phyloP scores from a whole-genome alignment of 306 rosid genomes.

The Sicyos edulis region DNA sequence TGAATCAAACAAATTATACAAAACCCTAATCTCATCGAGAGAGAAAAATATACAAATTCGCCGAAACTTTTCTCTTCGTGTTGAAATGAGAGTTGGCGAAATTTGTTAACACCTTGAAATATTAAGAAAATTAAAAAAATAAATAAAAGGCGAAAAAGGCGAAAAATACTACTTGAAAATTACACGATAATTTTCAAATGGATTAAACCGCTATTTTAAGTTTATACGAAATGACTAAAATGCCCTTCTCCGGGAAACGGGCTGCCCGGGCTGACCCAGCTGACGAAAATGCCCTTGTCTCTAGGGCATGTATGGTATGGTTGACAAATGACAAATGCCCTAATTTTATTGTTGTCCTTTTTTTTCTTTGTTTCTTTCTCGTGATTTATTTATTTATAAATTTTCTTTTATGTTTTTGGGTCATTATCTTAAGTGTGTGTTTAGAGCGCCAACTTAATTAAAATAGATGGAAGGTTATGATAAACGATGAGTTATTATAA shows the following conservation, averaged over 20 bases:
- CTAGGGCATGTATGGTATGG: too few species aligned
- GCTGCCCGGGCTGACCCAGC: not conserved
- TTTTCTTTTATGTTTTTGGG: too few species aligned
- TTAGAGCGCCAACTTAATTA: too few species aligned
- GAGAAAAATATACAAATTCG: not conserved
- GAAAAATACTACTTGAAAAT: not conserved
- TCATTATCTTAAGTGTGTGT: too few species aligned
- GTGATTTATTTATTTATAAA: too few species aligned
- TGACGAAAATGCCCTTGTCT: constrained; percentile 19
- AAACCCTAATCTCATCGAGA: constrained; percentile 36
- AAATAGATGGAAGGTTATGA: too few species aligned
- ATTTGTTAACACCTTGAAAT: not conserved
- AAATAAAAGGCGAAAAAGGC: not conserved
- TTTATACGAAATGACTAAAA: not conserved
- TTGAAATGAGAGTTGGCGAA: constrained; percentile 16
- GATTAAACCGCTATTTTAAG: constrained; percentile 17
- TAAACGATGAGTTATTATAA: too few species aligned
- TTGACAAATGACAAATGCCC: too few species aligned
- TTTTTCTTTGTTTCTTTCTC: too few species aligned
- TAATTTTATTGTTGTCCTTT: too few species aligned
- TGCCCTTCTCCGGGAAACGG: not conserved
- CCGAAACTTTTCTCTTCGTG: constrained; percentile 8
- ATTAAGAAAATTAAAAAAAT: not conserved
- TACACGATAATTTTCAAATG: not conserved
- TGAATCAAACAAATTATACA: constrained; percentile 28